phyloP scores from a whole-genome alignment of 257 asterid species.

The Capsicum baccatum region DNA sequence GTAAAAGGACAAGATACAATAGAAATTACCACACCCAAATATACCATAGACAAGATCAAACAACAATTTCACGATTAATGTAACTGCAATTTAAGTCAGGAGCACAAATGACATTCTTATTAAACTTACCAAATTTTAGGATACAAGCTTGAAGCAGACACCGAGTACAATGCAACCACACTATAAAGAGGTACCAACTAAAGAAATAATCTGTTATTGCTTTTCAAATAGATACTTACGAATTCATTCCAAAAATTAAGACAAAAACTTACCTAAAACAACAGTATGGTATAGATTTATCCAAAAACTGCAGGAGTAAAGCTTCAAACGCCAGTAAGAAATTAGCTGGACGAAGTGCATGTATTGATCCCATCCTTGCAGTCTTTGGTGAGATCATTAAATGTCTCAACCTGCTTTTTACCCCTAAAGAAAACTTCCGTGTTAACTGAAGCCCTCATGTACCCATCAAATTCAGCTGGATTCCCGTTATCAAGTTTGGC shows the following conservation, averaged over 20 bases:
- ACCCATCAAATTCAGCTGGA: constrained; percentile 82
- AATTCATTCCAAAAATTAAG: constrained; percentile 1
- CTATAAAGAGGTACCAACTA: constrained; percentile 15
- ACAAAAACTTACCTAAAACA: constrained; percentile 25
- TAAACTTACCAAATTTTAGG: constrained; percentile 17
- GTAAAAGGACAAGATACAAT: too few relatives aligned
- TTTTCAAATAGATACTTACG: constrained; percentile 1
- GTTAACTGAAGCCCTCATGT: constrained; percentile 78
- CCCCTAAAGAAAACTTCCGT: constrained; percentile 78
- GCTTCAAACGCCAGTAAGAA: not conserved
- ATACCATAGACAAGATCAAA: not conserved
- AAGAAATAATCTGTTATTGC: constrained; percentile 22
- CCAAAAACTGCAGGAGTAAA: constrained; percentile 17
- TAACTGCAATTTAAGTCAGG: not conserved
- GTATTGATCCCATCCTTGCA: constrained; percentile 77
- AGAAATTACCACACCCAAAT: too few relatives aligned
- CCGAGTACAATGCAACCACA: constrained; percentile 23
- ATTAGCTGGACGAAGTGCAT: constrained; percentile 60
- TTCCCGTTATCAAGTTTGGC: constrained; percentile 63
- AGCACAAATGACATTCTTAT: constrained; percentile 3
- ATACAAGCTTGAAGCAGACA: constrained; percentile 8
- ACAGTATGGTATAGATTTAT: constrained; percentile 19
- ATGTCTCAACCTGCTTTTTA: constrained; percentile 79
- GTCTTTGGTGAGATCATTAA: constrained; percentile 77
- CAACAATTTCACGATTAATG: not conserved